These are phyloP conservation scores for Fusarium caatingaense DNA, from an alignment of 2,329 filamentous ascomycete genomes.

Conservation along the genomic window DNA sequence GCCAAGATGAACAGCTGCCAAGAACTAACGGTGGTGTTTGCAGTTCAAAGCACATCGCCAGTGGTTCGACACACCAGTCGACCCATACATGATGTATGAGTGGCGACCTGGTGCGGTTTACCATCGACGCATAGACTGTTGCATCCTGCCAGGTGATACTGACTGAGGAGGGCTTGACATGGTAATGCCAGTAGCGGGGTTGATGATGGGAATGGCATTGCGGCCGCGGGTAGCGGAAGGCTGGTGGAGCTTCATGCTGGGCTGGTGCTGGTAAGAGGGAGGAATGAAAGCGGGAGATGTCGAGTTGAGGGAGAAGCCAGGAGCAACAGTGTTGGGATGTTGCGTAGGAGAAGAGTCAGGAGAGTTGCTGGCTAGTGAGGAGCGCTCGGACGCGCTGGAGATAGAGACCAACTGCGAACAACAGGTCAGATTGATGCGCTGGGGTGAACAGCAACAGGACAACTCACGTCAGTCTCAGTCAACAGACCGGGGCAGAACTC, in stretches of 20 bases:
- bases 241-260: constrained; percentile 86
- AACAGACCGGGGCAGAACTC: constrained; percentile 94
- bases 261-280: constrained; percentile 73
- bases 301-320: constrained; percentile 79
- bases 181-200: constrained; percentile 88
- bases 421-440: constrained; percentile 50
- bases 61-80: constrained; percentile 52
- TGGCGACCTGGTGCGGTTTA: constrained; percentile 51
- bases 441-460: constrained; percentile 24
- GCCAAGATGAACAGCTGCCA: constrained; percentile 62
- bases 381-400: constrained; percentile 92
- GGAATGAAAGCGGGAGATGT: constrained; percentile 74
- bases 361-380: constrained; percentile 93
- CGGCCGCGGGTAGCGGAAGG: constrained; percentile 87
- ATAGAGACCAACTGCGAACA: constrained; percentile 83
- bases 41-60: constrained; percentile 52
- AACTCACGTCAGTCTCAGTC: constrained; percentile 91
- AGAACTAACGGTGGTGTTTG: constrained; percentile 55
- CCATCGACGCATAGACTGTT: constrained; percentile 67
- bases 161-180: constrained; percentile 89
- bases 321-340: constrained; percentile 81
- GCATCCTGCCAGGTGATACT: constrained; percentile 71
- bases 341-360: constrained; percentile 92
- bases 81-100: constrained; percentile 50
- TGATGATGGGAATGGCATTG: constrained; percentile 98